Evolutionary conservation across 139 green algal species (phyloP), one percentile per base, ranked within the genome.

Genomic region (Pleodorina starrii): DNA sequence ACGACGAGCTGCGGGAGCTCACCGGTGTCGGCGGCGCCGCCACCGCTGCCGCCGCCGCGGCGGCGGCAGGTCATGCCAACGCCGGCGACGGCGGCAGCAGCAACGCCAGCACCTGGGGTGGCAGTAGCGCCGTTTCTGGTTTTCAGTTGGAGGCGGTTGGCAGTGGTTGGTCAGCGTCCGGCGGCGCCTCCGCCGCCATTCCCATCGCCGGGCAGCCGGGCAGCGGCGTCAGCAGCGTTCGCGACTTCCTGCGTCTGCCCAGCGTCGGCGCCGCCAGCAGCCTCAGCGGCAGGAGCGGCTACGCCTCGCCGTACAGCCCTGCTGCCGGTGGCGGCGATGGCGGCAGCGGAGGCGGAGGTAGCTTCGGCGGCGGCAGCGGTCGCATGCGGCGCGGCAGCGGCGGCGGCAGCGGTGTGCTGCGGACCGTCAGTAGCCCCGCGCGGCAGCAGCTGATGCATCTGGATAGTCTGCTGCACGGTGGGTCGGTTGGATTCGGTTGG

Each of bases 51-150:
- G 72, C 42, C 42, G 40, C 5, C 40, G 72, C 17, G 42, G 72
- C 21, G 42, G 69, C 36, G 36, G 69, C n/a, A 6, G 63, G n/a
- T 40, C 29, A 3, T 5, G n/a, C 27, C 44, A 82, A 29, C 74
- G 44, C 11, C 12, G 42, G 16, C 11, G 32, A 14, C 42, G 38
- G 10, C 42, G 17, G 16, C 50, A 36, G 5, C 43, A 88, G 82
- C n/a, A 88, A 88, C 66, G 35, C 73, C 1, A 88, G 60, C 44
- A 88, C 82, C 32, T 79, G 32, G 44, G 82, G 82, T n/a, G 82
- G 82, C 82, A 88, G 82, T 32, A 88, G 44, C 66, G n/a, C n/a
- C n/a, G 5, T 44, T 9, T 59, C 57, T 9, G 57, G 59, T 38
- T 57, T 25, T 7, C 35, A 38, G 29, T 1, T 2, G 5, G 75